These are phyloP conservation scores for Pholiota molesta DNA, from an alignment of 768 basidiomycete species.

Conservation along the genomic window DNA sequence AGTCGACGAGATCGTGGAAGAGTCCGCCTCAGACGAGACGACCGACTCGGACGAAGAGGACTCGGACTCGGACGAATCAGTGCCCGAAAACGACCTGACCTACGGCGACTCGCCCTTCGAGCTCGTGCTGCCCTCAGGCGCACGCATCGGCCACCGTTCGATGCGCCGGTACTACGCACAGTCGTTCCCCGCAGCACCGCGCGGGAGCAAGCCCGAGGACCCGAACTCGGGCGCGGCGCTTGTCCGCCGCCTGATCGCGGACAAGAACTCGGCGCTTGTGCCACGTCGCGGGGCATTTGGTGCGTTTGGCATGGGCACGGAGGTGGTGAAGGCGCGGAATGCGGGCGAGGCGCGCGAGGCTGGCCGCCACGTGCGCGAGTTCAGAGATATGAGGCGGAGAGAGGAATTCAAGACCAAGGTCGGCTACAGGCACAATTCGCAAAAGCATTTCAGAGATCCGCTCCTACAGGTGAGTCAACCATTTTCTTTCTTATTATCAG, in stretches of 20 bases:
- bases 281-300: slow-evolving; percentile 87
- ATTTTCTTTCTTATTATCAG: not conserved
- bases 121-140: slow-evolving; percentile 91
- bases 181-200: slow-evolving; percentile 56
- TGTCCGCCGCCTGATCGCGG: slow-evolving; percentile 75
- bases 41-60: slow-evolving; percentile 12
- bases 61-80: slow-evolving; percentile 31
- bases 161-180: slow-evolving; percentile 88
- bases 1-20: slow-evolving; percentile 43
- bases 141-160: slow-evolving; percentile 88
- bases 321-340: slow-evolving; percentile 90
- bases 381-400: slow-evolving; percentile 75
- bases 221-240: slow-evolving; percentile 75
- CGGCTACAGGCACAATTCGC: slow-evolving; percentile 77
- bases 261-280: slow-evolving; percentile 85
- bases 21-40: slow-evolving; percentile 24
- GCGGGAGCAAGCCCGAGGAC: slow-evolving; percentile 51
- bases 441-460: slow-evolving; percentile 88
- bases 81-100: slow-evolving; percentile 58
- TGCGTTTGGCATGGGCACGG: slow-evolving; percentile 78
- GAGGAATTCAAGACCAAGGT: slow-evolving; percentile 88
- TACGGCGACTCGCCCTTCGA: slow-evolving; percentile 85
- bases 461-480: slow-evolving; percentile 10
- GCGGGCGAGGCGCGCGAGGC: slow-evolving; percentile 95
- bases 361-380: slow-evolving; percentile 81